These are phyloP conservation scores for Ophiorrhiza pumila DNA, from an alignment of 257 asterid species.

Conservation along the genomic window DNA sequence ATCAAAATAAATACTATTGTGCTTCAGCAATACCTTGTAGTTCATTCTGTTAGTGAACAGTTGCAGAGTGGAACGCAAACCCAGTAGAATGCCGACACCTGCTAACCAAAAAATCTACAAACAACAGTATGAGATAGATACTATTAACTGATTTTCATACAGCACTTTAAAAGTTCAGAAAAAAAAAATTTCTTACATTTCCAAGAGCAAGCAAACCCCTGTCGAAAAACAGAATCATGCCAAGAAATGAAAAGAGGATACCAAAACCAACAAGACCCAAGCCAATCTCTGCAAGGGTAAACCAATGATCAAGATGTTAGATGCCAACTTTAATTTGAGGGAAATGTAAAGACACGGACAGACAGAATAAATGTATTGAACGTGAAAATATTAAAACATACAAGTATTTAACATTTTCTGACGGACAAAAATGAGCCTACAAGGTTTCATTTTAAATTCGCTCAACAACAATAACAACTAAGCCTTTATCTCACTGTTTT, in stretches of 20 bases:
- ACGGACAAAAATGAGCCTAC: not conserved
- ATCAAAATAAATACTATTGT: not conserved
- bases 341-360: not conserved
- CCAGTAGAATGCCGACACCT: constrained; percentile 70
- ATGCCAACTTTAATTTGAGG: constrained; percentile 10
- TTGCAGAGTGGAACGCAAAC: constrained; percentile 66
- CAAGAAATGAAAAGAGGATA: constrained; percentile 70
- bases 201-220: constrained; percentile 91
- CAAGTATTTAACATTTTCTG: not conserved
- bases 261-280: constrained; percentile 82
- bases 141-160: constrained; percentile 1
- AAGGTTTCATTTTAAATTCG: not conserved
- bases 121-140: constrained; percentile 21
- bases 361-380: not conserved
- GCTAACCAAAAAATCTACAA: constrained; percentile 64
- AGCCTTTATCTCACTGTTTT: no score
- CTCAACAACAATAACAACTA: not conserved
- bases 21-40: constrained; percentile 55
- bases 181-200: constrained; percentile 51
- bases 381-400: not conserved
- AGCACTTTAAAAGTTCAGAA: not conserved
- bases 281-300: constrained; percentile 63
- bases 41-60: constrained; percentile 59
- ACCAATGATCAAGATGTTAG: constrained; percentile 5
- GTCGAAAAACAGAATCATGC: constrained; percentile 65